Evolutionary conservation across 2,329 filamentous ascomycete genomes (phyloP), one percentile per base, ranked within the genome.

Genomic region (Aspergillus sp.): DNA sequence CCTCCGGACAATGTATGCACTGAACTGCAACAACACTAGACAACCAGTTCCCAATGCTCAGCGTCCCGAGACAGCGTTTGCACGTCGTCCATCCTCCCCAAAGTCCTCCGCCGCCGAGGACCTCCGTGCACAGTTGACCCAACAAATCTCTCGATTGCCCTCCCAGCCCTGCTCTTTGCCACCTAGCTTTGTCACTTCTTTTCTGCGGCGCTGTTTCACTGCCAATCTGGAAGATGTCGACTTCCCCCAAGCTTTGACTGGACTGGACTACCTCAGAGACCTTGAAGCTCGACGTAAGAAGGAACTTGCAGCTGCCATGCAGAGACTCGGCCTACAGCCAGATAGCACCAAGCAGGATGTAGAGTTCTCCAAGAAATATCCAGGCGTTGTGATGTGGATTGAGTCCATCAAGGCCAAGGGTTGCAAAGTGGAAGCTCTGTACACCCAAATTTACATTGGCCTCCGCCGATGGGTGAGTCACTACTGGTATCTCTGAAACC

Each of bases 241-340:
- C 72, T 89, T 88, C 62, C 82, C 84, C 19, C 85, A 88, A 68
- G 84, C 86, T 17, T 73, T 89, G 61, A 86, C 85, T 3, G 85
- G 84, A 7, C 75, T 89, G 53, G 86, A 89, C 71, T 89, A 89
- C 68, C 78, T 88, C 52, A 84, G 83, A 61, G 85, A 88, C 60
- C 75, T 89, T 8, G 85, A 89, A 67, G 80, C 74, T 46, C 79
- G 86, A 60, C 79, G 86, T 64, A 79, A 81, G 59, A 82, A 82
- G 55, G 86, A 88, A 65, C 77, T 86, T 43, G 75, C 77, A 6
- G 77, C 78, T 9, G 84, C 84, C 4, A 75, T 86, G 52, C 73
- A 78, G 54, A 79, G 82, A 55, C 74, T 88, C 24, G 79, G 80
- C 21, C 75, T 87, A 52, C 76, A 80, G 55, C 72, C 77, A 19